phyloP scores from a whole-genome alignment of 2,329 filamentous ascomycete species.

The Fusarium fracticaudum region DNA sequence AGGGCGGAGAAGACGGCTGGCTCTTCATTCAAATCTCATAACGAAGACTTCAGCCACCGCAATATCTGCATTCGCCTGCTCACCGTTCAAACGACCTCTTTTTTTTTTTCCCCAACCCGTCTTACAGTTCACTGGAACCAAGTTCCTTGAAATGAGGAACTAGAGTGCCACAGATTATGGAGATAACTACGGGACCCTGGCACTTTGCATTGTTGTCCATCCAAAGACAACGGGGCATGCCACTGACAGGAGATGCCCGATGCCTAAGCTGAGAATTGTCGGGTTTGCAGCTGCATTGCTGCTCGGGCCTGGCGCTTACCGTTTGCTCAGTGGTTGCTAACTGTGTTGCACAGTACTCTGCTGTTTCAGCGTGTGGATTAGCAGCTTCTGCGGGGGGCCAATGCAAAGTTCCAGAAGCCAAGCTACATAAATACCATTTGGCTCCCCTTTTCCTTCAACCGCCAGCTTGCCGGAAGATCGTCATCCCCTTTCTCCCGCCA shows the following conservation, averaged over 20 bases:
- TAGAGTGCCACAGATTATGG: conserved; percentile 33
- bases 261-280: conserved; percentile 12
- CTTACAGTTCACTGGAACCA: conserved; percentile 4
- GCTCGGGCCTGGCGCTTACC: conserved; percentile 14
- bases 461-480: conserved; percentile 19
- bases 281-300: not conserved
- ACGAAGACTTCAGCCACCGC: conserved; percentile 25
- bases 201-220: conserved; percentile 19
- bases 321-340: conserved; percentile 1
- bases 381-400: not conserved
- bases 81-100: conserved; percentile 27
- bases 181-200: conserved; percentile 23
- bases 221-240: conserved; percentile 13
- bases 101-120: conserved; percentile 21
- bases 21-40: conserved; percentile 2
- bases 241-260: conserved; percentile 13
- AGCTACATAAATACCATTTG: conserved; percentile 22
- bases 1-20: conserved; percentile 18
- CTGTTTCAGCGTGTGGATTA: conserved; percentile 19
- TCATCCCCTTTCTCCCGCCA: conserved; percentile 29
- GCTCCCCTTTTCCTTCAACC: conserved; percentile 14
- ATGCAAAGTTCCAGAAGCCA: conserved; percentile 22
- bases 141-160: conserved; percentile 12
- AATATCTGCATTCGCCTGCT: conserved; percentile 8
- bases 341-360: conserved; percentile 9